phyloP scores from a whole-genome alignment of 73 alveolate species.

The Tetrahymena thermophila region DNA sequence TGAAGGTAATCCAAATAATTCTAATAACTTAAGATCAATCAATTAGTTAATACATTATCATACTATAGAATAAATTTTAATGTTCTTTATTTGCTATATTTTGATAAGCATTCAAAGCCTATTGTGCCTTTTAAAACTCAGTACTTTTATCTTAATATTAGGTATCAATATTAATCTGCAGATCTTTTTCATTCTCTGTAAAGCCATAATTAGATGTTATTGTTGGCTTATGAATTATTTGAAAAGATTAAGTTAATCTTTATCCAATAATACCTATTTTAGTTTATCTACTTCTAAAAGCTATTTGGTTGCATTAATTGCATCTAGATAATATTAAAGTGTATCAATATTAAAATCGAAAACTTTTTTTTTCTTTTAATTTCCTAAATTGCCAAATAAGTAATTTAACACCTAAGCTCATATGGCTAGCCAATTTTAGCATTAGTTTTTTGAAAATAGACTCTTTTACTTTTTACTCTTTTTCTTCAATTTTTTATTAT shows the following conservation, averaged over 20 bases:
- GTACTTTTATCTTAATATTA: neutral
- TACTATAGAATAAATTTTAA: neutral
- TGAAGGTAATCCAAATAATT: neutral
- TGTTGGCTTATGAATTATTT: neutral
- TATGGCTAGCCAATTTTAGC: neutral
- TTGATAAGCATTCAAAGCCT: neutral
- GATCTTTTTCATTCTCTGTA: neutral
- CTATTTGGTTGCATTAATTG: neutral
- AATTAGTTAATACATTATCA: neutral
- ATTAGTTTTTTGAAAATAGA: neutral
- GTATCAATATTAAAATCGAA: neutral
- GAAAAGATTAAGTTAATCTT: neutral
- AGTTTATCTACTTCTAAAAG: neutral
- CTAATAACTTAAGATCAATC: neutral
- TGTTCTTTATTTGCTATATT: neutral
- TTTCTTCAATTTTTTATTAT: neutral
- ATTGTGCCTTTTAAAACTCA: neutral
- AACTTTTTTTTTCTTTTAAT: neutral
- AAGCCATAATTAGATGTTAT: neutral
- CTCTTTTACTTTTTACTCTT: neutral
- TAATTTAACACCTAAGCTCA: neutral
- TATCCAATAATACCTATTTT: neutral
- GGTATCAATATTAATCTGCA: neutral
- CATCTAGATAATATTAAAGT: neutral
- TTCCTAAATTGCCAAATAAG: neutral